Base-by-base conservation (phyloP, 2,329 filamentous ascomycete genomes). In the Pseudogymnoascus sp. region DNA sequence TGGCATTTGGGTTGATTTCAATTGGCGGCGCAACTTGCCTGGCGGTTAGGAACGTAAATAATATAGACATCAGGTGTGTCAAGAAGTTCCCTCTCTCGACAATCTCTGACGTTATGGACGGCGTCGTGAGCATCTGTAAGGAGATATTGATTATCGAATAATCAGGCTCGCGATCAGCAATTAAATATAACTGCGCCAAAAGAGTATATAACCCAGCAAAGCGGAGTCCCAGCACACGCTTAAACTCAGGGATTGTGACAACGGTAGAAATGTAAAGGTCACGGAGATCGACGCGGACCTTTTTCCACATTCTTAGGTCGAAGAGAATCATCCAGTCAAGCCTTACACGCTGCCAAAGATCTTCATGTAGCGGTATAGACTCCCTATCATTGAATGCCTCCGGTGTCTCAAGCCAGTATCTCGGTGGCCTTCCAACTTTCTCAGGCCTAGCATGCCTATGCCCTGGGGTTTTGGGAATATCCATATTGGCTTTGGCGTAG, bases 61-160 rank as follows among this genome's bases (percentile, higher is more conserved):
- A 80, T 66, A 99, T 99, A 13, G 95, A 92, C 83, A 97, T 89
- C 40, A 99, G 82, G 68, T 91, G 96, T 7, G 92, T 97, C 67
- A 99, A 80, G 72, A 99, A 99, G 74, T 99, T 99, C 29, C 93
- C 93, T 53, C 92, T 85, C 71, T 96, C 90, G 7, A 99, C 91
- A 60, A 97, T 90, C 76, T 99, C 96, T 50, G 92, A 90, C 0
- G 93, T 97, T 68, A 99, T 97, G 0, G 93, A 96, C 1, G 95
- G 93, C 0, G 95, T 97, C 0, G 95, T 99, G 66, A 99, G 80
- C 85, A 99, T 96, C 73, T 99, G 95, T 31, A 97, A 79, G 4
- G 93, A 97, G 38, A 99, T 84, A 72, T 97, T 97, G 80, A 99
- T 96, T 72, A 99, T 97, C 10, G 93, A 97, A 75, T 97, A 93